These are phyloP conservation scores for Phyllosticta capitalensis DNA, from an alignment of 2,329 filamentous ascomycete species.

Conservation along the genomic window DNA sequence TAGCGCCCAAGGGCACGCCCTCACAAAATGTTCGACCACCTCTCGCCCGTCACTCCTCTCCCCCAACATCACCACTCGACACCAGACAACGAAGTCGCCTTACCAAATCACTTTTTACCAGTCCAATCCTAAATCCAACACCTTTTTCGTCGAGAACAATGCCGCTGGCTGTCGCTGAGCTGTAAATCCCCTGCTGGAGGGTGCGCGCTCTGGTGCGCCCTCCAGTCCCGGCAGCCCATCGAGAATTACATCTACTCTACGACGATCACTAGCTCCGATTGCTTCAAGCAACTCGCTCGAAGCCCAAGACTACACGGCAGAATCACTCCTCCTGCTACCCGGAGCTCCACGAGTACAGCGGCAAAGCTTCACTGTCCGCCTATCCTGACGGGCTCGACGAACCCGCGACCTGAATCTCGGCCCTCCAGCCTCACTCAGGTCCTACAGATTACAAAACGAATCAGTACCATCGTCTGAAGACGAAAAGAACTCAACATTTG, in stretches of 20 bases:
- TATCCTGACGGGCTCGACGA: constrained; percentile 24
- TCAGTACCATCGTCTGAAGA: constrained; percentile 18
- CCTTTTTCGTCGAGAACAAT: constrained; percentile 37
- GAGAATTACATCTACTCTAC: constrained; percentile 54
- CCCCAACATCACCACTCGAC: constrained; percentile 20
- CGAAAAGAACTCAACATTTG: constrained; percentile 11
- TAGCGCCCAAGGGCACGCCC: constrained; percentile 2
- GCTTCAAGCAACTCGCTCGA: constrained; percentile 25
- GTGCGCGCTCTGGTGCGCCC: constrained; percentile 47
- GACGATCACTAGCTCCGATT: constrained; percentile 30
- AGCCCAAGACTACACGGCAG: constrained; percentile 13
- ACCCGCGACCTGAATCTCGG: constrained; percentile 11
- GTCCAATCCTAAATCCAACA: constrained; percentile 33
- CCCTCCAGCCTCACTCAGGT: constrained; percentile 25
- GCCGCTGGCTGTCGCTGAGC: constrained; percentile 45
- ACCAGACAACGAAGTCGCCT: constrained; percentile 34
- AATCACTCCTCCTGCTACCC: constrained; percentile 18
- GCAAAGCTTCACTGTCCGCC: constrained; percentile 23
- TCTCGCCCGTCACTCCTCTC: constrained; percentile 20
- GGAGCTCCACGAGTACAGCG: constrained; percentile 18
- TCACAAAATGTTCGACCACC: constrained; percentile 19
- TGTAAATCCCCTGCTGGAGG: constrained; percentile 81
- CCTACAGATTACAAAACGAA: constrained; percentile 24
- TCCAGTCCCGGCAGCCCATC: constrained; percentile 76
- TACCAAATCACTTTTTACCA: constrained; percentile 31